Evolutionary conservation across 352 stramenopile species (phyloP), one percentile per base, ranked within the genome.

Genomic region (Phytophthora pistaciae): DNA sequence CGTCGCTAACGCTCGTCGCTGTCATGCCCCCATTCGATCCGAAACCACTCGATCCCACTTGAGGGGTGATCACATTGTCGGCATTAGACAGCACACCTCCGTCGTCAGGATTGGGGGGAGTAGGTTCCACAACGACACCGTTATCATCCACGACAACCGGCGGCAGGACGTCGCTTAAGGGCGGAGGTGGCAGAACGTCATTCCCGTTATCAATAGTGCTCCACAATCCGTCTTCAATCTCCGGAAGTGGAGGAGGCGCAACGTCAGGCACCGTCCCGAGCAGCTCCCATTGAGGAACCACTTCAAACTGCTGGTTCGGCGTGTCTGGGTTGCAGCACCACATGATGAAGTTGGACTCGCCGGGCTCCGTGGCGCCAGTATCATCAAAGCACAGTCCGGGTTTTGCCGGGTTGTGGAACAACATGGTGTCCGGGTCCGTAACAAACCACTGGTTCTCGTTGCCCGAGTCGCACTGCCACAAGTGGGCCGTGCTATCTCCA

Each of bases 401-500:
- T 25, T 77, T 78, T 1, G 62, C 68, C 3, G 67, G 71, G 53
- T 68, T 77, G 13, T 54, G 60, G 8, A 42, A 7, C 36, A 82
- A 23, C 33, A 73, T 16, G 9, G 67, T 74, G 14, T 61, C 38
- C 0, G 64, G 11, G 31, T 82, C 72, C 10, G 64, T 50, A 18
- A 59, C 44, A 56, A 79, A 78, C 53, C 60, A 66, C 55, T 82
- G 75, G 44, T 79, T 79, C 42, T 29, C 33, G 23, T 76, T 70
- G 18, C 60, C 57, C 25, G 48, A n/a, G 20, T 77, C 49, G 38
- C 72, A 80, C 29, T 73, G 14, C 59, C 60, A 76, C n/a, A 74
- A 36, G 5, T 66, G 60, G 36, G 62, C 49, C 0, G 40, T 56
- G 8, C 20, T 64, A 4, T 44, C n/a, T 3, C 55, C 72, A 33